Conservation (phyloP, 2,329 filamentous ascomycete genomes). For the Penicillium palitans region DNA sequence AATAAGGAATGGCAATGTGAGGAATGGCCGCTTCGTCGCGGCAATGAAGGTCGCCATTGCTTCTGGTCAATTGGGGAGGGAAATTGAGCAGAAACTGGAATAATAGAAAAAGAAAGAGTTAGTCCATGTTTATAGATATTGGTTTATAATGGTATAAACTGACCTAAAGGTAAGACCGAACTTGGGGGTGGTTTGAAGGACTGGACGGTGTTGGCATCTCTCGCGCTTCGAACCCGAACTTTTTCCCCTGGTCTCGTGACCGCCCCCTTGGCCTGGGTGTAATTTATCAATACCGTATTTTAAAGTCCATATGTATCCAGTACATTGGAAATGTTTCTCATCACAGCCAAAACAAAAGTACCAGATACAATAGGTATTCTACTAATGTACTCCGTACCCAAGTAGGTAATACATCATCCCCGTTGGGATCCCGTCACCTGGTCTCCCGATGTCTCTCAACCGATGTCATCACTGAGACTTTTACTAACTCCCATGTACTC, state of each 20-base stretch:
- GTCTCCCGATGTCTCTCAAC: slow-evolving; percentile 17
- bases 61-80: slow-evolving; percentile 7
- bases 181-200: not conserved
- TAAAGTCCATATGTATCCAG: not conserved
- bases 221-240: slow-evolving; percentile 21
- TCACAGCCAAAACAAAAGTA: not conserved
- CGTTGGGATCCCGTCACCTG: slow-evolving; percentile 21
- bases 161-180: not conserved
- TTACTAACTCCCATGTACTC: not conserved
- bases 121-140: not conserved
- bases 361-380: not conserved
- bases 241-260: slow-evolving; percentile 28
- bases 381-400: not conserved
- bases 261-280: not conserved
- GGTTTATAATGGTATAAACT: not conserved
- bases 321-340: not conserved
- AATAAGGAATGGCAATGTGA: slow-evolving; percentile 42
- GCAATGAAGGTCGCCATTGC: slow-evolving; percentile 34
- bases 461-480: slow-evolving; percentile 16
- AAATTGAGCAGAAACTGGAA: not conserved
- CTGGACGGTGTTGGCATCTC: slow-evolving; percentile 9
- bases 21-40: slow-evolving; percentile 36
- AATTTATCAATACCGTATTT: slow-evolving; percentile 11
- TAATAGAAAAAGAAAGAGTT: not conserved
- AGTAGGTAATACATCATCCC: not conserved